Base-by-base conservation (phyloP, 768 basidiomycete species). In the Filobasidium wieringae region DNA sequence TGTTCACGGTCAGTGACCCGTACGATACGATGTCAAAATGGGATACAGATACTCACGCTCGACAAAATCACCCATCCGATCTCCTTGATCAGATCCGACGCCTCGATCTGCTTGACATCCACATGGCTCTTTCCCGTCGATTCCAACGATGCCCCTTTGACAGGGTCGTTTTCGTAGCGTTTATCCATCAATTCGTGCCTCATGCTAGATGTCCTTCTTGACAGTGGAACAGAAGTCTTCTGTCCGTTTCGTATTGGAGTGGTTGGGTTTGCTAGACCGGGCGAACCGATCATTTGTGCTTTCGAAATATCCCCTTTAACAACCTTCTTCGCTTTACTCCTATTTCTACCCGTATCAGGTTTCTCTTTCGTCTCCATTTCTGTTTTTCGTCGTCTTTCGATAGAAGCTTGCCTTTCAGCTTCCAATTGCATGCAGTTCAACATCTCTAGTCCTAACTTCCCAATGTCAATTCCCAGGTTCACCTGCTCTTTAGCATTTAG, bases 401-500 rank as follows among this genome's bases (percentile, higher is more conserved):
- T n/a, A n/a, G n/a, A n/a, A n/a, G 43, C 56, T 19, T 50, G 34
- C 24, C 41, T 47, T 30, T 37, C 49, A 32, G 41, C 50, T 31
- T 57, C 56, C 7, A 47, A 34, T 31, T 57, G 56, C 49, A 57
- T 9, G 29, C 47, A 50, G 4, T 15, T 50, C 36, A 57, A 39
- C 56, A 57, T 57, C 19, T 57, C 56, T 4, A 57, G 47, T 19
- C 47, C 34, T 39, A 57, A 40, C n/a, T 45, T 33, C 41, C 56
- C 56, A 17, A 57, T 51, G 12, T 57, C 33, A 26, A 57, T 17
- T 9, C 56, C 56, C 6, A 57, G 24, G 15, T 39, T 27, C 6
- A 57, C 36, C 49, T 51, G 36, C 30, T 57, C 56, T 19, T 34
- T 51, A 9, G 36, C 27, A 24, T 37, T 50, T 9, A 57, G 36